Evolutionary conservation across 768 basidiomycete genomes (phyloP), one percentile per base, ranked within the genome.

Genomic region (Pleurotus djamor): DNA sequence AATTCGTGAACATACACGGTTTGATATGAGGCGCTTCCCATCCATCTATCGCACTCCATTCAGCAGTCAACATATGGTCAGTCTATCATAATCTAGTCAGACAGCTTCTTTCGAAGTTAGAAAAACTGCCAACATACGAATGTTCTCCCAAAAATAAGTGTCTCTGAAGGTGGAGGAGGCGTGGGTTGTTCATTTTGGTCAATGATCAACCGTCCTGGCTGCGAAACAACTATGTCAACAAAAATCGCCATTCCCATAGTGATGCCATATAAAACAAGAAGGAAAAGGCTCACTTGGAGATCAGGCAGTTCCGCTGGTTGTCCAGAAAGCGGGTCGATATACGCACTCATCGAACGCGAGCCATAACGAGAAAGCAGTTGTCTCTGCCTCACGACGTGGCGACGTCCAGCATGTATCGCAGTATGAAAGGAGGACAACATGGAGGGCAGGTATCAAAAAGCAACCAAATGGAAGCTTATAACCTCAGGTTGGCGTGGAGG

Each of bases 1-100:
- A 47, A 55, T 5, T 35, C 57, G 6, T 35, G 28, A 9, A 77
- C 90, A 64, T 63, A 92, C 92, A 96, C 59, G 94, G 93, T 65
- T 81, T 79, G 62, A 98, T 96, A 66, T 85, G 77, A 2, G 95
- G 95, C 1, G 78, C 70, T 17, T 84, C 89, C 95, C 96, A 98
- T 14, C 96, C 96, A 43, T 79, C 78, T 21, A 76, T 68, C 3
- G 78, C 75, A 60, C 81, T 77, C 94, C 94, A 96, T 71, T 87
- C 75, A 74, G 87, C 83, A 43, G 80, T 86, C 43, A 95, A 72
- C 93, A 95, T 95, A 70, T 95, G 92, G 72, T 95, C 89, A 48
- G 90, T 91, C 89, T 89, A 64, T 13, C 36, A 45, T 37, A 34
- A 28, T 3, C 10, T 57, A 48, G 60, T 55, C 54, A 43, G 57